These are phyloP conservation scores for Chlorella vulgaris DNA, from an alignment of 139 green algal genomes.

Conservation along the genomic window DNA sequence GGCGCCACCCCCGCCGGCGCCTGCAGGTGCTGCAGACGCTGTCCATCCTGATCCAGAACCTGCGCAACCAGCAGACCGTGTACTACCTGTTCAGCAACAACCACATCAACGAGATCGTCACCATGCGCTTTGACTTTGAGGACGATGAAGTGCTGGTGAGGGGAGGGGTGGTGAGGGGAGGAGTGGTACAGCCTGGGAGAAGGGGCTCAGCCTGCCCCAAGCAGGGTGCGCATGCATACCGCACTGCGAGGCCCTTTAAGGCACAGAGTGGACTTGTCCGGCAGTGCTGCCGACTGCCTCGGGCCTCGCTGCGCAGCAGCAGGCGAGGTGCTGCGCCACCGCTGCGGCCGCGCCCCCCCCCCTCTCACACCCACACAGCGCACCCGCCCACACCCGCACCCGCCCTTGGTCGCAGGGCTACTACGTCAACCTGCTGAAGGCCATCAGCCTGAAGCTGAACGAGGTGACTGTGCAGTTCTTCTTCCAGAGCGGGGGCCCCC, in stretches of 20 bases:
- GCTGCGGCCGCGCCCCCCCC: no score
- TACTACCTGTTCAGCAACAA: conserved; percentile 98
- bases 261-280: no score
- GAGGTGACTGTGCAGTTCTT: conserved; percentile 93
- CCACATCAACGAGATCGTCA: conserved; percentile 95
- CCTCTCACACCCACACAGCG: no score
- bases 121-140: conserved; percentile 91
- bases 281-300: no score
- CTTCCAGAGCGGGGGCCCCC: conserved; percentile 51
- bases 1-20: not conserved
- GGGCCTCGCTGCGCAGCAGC: no score
- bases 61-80: conserved; percentile 84
- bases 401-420: conserved; percentile 75
- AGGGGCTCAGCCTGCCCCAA: no score
- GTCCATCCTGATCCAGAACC: conserved; percentile 97
- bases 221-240: no score
- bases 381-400: no score
- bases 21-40: conserved; percentile 85
- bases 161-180: not conserved
- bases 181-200: no score
- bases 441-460: conserved; percentile 93
- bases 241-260: no score
- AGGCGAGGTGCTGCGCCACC: no score
- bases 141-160: conserved; percentile 90
- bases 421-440: conserved; percentile 98